Percentiles rank a stretch among this genome's conserved stretches.
phyloP scores from a whole-genome alignment of 1,284 basidiomycete genomes.

The Rhizopogon hawkerae region DNA sequence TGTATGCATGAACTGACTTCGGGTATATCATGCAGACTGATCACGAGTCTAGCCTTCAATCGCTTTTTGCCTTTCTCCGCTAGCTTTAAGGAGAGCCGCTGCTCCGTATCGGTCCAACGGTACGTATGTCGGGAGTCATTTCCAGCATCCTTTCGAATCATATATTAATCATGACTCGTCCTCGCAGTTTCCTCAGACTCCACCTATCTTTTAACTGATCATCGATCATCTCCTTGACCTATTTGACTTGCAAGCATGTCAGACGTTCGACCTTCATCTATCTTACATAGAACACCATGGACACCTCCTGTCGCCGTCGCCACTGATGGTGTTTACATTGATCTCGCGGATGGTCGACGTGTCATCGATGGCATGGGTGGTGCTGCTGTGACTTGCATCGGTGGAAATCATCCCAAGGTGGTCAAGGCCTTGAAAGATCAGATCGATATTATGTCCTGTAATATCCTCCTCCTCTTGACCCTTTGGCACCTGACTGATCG shows the following conservation, averaged over 20 bases:
- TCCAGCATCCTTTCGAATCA: too few species aligned
- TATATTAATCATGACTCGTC: too few species aligned
- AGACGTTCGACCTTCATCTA: slow-evolving; percentile 28
- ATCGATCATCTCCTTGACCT: neutral
- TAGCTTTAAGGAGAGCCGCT: too few species aligned
- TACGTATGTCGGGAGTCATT: too few species aligned
- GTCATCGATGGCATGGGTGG: slow-evolving; percentile 76
- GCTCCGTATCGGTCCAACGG: too few species aligned
- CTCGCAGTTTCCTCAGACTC: too few species aligned
- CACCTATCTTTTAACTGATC: too few species aligned
- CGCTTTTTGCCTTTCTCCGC: too few species aligned
- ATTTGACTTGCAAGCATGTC: slow-evolving; percentile 11
- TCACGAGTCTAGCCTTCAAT: too few species aligned
- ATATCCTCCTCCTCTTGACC: slow-evolving; percentile 17
- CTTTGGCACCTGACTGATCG: slow-evolving; percentile 7
- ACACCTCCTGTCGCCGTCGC: slow-evolving; percentile 56
- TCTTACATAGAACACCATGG: slow-evolving; percentile 60
- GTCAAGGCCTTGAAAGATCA: slow-evolving; percentile 69
- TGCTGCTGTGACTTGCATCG: slow-evolving; percentile 75
- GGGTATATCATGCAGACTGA: too few species aligned
- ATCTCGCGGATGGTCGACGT: slow-evolving; percentile 55
- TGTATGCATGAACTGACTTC: too few species aligned
- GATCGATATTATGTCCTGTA: slow-evolving; percentile 65
- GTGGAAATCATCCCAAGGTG: slow-evolving; percentile 65
- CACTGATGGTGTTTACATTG: slow-evolving; percentile 62